Base-by-base conservation (phyloP, 2,329 filamentous ascomycete genomes). In the Hypoxylon sp. region DNA sequence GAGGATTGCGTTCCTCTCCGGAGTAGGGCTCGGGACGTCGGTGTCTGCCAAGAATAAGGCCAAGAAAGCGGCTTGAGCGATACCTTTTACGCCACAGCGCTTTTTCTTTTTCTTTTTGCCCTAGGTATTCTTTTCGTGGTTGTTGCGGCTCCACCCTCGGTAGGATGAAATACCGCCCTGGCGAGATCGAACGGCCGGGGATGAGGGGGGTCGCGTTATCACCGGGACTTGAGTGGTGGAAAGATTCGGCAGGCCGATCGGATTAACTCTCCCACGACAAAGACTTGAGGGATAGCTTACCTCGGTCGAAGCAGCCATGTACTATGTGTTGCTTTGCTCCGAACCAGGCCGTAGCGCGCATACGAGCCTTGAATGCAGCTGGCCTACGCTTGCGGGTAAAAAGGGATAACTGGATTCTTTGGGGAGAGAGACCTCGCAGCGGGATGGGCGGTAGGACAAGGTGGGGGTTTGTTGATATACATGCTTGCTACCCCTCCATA, bases 1-100 rank as follows among this genome's bases (percentile, higher is more conserved):
- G 81, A 74, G 87, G 42, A 70, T 84, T 3, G 82, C 82, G 6
- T 90, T 89, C 59, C 68, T 89, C 58, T 67, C 75, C 2, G 84
- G 84, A 0, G 67, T 89, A 27, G 87, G 87, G 0, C 58, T 87
- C 60, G 69, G 72, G 13, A 38, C 58, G 20, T 56, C 52, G 62
- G 65, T n/a, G n/a, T n/a, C 37, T 52, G 65, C 37, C 54, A 70
- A 49, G n/a, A n/a, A n/a, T n/a, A n/a, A n/a, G 45, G 23, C n/a
- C 3, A 67, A 60, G 55, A 69, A 67, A 55, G 29, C 43, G 23
- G 51, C 53, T 27, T 67, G 48, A 65, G 18, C 23, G 26, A 41
- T 11, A 4, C 4, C 1, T 3, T 8, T 31, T 31, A n/a, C 13
- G 29, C 29, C 29, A 31, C 29, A 31, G n/a, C n/a, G n/a, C n/a